Evolutionary conservation across 2,329 filamentous ascomycete species (phyloP).

Genomic region (Pyrenochaeta sp.): DNA sequence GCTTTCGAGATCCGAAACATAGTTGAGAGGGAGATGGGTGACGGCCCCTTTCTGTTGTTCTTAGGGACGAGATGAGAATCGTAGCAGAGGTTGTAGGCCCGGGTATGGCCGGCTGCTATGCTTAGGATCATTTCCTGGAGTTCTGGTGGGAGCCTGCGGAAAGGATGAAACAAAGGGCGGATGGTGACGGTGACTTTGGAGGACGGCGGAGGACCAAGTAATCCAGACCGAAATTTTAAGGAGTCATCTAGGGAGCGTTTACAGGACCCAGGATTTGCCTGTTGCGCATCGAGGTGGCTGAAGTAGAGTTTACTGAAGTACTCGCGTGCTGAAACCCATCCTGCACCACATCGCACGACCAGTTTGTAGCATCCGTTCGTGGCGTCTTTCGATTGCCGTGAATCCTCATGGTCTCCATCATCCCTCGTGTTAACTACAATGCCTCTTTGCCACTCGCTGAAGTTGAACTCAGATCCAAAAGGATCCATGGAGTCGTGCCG

Average conservation of each 20-base stretch:
- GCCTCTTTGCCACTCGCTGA: background rate
- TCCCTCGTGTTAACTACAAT: background rate
- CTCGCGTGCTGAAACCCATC: conserved; percentile 41
- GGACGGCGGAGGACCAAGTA: conserved; percentile 9
- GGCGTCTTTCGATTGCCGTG: background rate
- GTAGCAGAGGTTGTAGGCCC: conserved; percentile 21
- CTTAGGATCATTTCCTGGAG: conserved; percentile 40
- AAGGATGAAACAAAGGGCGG: conserved; percentile 40
- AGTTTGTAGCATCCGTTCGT: conserved; percentile 30
- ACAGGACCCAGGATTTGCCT: background rate
- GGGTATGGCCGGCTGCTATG: conserved; percentile 25
- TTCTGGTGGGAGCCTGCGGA: conserved; percentile 35
- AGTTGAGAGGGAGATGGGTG: conserved; percentile 26
- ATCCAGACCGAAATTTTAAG: conserved; percentile 5
- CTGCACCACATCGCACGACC: conserved; percentile 38
- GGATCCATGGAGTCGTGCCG: conserved; percentile 14
- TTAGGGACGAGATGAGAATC: background rate
- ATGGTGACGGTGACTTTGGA: conserved; percentile 31
- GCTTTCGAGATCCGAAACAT: conserved; percentile 28
- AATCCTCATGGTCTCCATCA: background rate
- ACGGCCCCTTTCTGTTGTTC: conserved; percentile 1
- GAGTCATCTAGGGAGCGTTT: conserved; percentile 4
- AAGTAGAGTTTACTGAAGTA: conserved; percentile 40
- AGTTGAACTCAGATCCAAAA: background rate
- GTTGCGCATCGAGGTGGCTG: conserved; percentile 12